Percentiles rank a stretch among this genome's conserved stretches.
Conservation (phyloP, 2,329 filamentous ascomycete genomes). For the Stagonosporopsis cucurbitacearum region DNA sequence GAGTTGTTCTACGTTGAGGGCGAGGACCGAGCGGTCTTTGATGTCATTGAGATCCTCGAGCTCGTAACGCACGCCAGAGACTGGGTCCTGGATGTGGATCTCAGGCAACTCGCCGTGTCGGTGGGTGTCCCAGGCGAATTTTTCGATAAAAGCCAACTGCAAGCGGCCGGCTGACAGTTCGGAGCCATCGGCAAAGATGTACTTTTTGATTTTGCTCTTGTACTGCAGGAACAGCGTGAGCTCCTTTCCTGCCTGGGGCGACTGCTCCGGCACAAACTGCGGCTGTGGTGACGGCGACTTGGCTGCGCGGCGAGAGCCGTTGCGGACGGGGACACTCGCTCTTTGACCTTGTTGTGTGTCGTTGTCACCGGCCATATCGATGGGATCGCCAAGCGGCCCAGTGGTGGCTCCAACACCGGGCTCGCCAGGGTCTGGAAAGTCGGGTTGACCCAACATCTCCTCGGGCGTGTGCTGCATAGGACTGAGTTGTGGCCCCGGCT, state of each 20-base stretch:
- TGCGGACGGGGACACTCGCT: conserved; percentile 33
- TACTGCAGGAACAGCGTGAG: conserved; percentile 95
- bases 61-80: conserved; percentile 96
- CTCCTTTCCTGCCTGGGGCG: conserved; percentile 81
- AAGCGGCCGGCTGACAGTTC: conserved; percentile 86
- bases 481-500: conserved; percentile 40
- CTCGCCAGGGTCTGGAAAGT: conserved; percentile 40
- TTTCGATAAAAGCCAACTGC: conserved; percentile 97
- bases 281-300: conserved; percentile 52
- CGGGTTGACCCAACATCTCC: conserved; percentile 63
- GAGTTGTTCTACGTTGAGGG: conserved; percentile 87
- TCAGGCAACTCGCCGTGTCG: conserved; percentile 94
- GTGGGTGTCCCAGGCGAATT: conserved; percentile 98
- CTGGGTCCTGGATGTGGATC: conserved; percentile 95
- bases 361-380: conserved; percentile 34
- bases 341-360: conserved; percentile 30
- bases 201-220: conserved; percentile 96
- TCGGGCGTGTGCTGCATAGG: conserved; percentile 64
- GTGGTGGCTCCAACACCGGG: conserved; percentile 41
- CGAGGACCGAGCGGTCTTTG: conserved; percentile 93
- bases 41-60: conserved; percentile 91
- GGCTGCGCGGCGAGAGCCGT: conserved; percentile 36
- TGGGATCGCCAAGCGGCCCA: conserved; percentile 45
- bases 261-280: conserved; percentile 58
- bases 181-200: conserved; percentile 82